Percentiles rank a stretch among this genome's conserved stretches.
These are phyloP conservation scores for Circinella minor DNA, from an alignment of 371 early-diverging fungal genomes.

Conservation along the genomic window DNA sequence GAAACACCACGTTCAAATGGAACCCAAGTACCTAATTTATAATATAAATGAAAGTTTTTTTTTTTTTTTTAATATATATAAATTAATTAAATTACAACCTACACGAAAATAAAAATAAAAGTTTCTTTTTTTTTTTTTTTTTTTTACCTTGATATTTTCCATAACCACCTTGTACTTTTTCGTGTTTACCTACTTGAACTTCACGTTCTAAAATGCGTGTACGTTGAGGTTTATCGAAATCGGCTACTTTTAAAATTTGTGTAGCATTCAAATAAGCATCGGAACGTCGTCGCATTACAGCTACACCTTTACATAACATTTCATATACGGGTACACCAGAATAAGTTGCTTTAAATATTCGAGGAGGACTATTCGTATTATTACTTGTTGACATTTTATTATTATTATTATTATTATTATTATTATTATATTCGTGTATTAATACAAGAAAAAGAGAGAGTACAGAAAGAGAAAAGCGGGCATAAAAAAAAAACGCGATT, in stretches of 20 bases:
- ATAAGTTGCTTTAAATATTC: slow-evolving; percentile 75
- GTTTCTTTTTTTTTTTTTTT: no score
- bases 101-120: not conserved
- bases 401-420: no score
- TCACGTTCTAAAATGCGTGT: slow-evolving; percentile 91
- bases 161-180: slow-evolving; percentile 95
- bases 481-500: no score
- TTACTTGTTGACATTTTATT: not conserved
- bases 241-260: slow-evolving; percentile 93
- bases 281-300: slow-evolving; percentile 85
- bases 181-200: slow-evolving; percentile 79
- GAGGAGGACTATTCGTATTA: not conserved
- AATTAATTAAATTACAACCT: not conserved
- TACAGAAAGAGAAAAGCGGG: no score
- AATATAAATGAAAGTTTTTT: not conserved
- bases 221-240: slow-evolving; percentile 86
- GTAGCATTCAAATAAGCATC: slow-evolving; percentile 94
- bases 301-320: slow-evolving; percentile 79
- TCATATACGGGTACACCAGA: slow-evolving; percentile 93
- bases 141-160: slow-evolving; percentile 94
- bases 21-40: slow-evolving; percentile 68
- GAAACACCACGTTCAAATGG: slow-evolving; percentile 83
- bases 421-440: not conserved
- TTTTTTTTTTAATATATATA: no score
- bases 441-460: no score